Conservation (phyloP, 2,329 filamentous ascomycete genomes). For the Bertia moriformis region DNA sequence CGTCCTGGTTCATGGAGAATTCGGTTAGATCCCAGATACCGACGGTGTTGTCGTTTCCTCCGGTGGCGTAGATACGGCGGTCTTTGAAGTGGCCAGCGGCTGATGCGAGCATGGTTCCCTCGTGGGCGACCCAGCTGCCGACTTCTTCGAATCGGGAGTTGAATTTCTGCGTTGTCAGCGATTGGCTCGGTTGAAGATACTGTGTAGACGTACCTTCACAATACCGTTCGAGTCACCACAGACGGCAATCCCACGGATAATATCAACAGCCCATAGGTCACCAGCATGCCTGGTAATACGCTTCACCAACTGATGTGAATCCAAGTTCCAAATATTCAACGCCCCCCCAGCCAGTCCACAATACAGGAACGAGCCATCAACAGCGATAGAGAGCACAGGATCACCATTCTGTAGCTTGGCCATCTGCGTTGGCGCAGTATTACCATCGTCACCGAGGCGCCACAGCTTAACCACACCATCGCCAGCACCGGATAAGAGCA, state of each 20-base stretch:
- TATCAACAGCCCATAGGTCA: conserved; percentile 68
- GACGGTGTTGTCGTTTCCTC: conserved; percentile 80
- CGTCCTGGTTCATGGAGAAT: conserved; percentile 15
- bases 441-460: conserved; percentile 35
- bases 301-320: conserved; percentile 54
- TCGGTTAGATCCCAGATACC: conserved; percentile 69
- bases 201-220: conserved; percentile 15
- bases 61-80: conserved; percentile 79
- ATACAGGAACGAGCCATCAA: conserved; percentile 86
- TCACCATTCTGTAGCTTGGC: conserved; percentile 44
- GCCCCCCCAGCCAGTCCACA: conserved; percentile 76
- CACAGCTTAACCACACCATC: conserved; percentile 94
- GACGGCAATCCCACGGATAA: conserved; percentile 77
- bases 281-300: conserved; percentile 54
- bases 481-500: conserved; percentile 79
- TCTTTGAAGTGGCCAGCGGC: conserved; percentile 56
- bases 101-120: conserved; percentile 77
- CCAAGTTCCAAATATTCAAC: conserved; percentile 91
- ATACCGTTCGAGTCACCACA: neutral
- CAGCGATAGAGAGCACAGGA: conserved; percentile 61
- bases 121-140: conserved; percentile 62
- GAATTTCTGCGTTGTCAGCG: no score
- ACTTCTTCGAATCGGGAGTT: conserved; percentile 70
- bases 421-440: conserved; percentile 22
- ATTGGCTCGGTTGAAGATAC: conserved; percentile 27